Evolutionary conservation across 2,329 filamentous ascomycete genomes (phyloP).

Genomic region (Cordyceps javanica): DNA sequence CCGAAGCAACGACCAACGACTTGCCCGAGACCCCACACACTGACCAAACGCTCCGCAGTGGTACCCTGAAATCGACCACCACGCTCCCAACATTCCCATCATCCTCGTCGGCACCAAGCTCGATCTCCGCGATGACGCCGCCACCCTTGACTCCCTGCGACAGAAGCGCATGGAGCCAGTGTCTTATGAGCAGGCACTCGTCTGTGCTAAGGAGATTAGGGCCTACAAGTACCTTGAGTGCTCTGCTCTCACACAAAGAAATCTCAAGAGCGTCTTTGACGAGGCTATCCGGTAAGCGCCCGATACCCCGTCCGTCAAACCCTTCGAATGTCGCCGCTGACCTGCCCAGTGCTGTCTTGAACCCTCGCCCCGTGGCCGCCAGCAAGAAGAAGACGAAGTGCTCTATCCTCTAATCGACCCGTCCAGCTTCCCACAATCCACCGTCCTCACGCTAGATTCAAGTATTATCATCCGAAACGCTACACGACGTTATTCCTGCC

Average conservation of each 20-base stretch:
- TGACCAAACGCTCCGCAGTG: conserved; percentile 57
- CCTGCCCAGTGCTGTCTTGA: conserved; percentile 60
- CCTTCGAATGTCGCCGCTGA: neutral
- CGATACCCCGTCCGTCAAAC: neutral
- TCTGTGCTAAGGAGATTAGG: conserved; percentile 87
- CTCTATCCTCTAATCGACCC: conserved; percentile 55
- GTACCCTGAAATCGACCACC: conserved; percentile 96
- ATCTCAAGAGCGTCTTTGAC: conserved; percentile 97
- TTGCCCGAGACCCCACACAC: neutral
- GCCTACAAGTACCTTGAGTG: conserved; percentile 98
- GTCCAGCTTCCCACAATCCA: neutral
- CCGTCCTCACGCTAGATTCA: neutral
- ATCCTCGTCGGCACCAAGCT: conserved; percentile 97
- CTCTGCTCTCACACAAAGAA: conserved; percentile 91
- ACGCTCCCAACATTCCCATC: conserved; percentile 91
- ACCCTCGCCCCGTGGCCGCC: conserved; percentile 52
- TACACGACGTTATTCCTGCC: neutral
- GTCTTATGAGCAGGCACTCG: conserved; percentile 83
- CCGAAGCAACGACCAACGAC: neutral
- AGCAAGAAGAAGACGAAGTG: conserved; percentile 63
- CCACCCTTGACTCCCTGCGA: conserved; percentile 73
- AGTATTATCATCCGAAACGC: neutral
- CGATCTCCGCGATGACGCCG: conserved; percentile 83
- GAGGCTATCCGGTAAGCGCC: conserved; percentile 84
- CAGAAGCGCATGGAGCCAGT: conserved; percentile 97